Percentiles rank a stretch among this genome's conserved stretches.
Evolutionary conservation across 2,329 filamentous ascomycete genomes (phyloP).

Genomic region (Thielaviopsis cerberus): DNA sequence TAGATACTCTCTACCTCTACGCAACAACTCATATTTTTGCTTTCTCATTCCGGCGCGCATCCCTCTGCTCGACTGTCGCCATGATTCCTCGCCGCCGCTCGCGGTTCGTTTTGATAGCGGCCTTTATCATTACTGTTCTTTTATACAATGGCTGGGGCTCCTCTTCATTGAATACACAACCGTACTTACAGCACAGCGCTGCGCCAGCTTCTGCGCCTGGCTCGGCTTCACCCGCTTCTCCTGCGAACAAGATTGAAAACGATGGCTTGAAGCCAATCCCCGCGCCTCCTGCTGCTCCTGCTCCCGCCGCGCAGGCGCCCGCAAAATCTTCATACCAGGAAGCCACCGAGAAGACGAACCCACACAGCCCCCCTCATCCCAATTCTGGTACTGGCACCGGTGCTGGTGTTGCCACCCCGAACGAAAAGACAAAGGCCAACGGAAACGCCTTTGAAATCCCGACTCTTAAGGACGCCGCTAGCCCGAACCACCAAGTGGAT

Average conservation of each 20-base stretch:
- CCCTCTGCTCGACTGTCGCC: not conserved
- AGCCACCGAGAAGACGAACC: not conserved
- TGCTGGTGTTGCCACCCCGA: not conserved
- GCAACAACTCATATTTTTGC: not conserved
- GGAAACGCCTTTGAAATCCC: not conserved
- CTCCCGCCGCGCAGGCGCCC: constrained; percentile 2
- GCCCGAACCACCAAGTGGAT: not conserved
- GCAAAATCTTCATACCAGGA: constrained; percentile 12
- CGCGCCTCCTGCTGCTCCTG: not conserved
- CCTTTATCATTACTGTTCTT: constrained; percentile 35
- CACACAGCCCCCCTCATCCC: not conserved
- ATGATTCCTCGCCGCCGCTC: constrained; percentile 37
- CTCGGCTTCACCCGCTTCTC: not conserved
- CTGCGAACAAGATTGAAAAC: not conserved
- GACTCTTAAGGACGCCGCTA: constrained; percentile 1
- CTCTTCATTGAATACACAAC: constrained; percentile 9
- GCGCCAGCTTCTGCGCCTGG: not conserved
- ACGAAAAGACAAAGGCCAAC: not conserved
- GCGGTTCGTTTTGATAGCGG: constrained; percentile 38
- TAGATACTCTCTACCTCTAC: not conserved
- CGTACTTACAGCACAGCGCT: not conserved
- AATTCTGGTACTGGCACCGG: not conserved
- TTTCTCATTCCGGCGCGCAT: not conserved
- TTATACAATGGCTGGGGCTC: constrained; percentile 26
- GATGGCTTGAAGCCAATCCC: constrained; percentile 3